Percentiles rank a stretch among this genome's conserved stretches.
These are phyloP conservation scores for Xylaria intraflava DNA, from an alignment of 495 filamentous ascomycete genomes.

Conservation along the genomic window DNA sequence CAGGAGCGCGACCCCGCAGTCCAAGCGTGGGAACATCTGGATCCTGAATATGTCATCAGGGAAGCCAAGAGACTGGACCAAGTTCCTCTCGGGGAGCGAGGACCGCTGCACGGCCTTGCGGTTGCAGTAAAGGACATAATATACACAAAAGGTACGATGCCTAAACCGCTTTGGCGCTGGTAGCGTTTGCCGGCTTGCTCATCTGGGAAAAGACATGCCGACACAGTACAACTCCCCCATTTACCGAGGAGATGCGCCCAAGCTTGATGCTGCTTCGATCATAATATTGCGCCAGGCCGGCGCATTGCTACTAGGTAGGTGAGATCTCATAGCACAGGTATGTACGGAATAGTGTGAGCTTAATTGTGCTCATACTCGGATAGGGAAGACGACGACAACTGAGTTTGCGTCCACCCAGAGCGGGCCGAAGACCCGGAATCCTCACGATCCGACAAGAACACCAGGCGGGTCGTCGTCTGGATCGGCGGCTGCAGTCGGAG, in stretches of 20 bases:
- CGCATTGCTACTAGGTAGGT: constrained; percentile 47
- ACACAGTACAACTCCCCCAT: constrained; percentile 46
- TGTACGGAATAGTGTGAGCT: background rate
- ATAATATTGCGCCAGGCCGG: constrained; percentile 40
- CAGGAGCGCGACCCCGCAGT: constrained; percentile 39
- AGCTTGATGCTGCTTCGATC: constrained; percentile 38
- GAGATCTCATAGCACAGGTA: constrained; percentile 9
- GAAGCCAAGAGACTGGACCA: constrained; percentile 47
- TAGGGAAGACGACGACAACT: constrained; percentile 43
- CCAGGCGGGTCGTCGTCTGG: constrained; percentile 50
- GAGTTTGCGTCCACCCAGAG: constrained; percentile 42
- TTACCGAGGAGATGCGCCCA: constrained; percentile 31
- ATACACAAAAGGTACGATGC: constrained; percentile 49
- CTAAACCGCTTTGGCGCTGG: background rate
- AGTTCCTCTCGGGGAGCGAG: constrained; percentile 38
- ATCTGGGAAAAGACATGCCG: constrained; percentile 41
- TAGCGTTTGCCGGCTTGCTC: background rate
- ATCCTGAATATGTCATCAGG: constrained; percentile 40
- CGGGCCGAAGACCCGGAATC: constrained; percentile 37
- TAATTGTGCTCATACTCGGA: background rate
- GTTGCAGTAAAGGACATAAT: constrained; percentile 55
- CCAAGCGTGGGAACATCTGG: constrained; percentile 49
- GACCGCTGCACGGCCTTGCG: constrained; percentile 48
- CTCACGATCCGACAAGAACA: constrained; percentile 41
- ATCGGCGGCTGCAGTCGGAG: constrained; percentile 46